Base-by-base conservation (phyloP, 2,329 filamentous ascomycete species). In the Fusarium sp. region DNA sequence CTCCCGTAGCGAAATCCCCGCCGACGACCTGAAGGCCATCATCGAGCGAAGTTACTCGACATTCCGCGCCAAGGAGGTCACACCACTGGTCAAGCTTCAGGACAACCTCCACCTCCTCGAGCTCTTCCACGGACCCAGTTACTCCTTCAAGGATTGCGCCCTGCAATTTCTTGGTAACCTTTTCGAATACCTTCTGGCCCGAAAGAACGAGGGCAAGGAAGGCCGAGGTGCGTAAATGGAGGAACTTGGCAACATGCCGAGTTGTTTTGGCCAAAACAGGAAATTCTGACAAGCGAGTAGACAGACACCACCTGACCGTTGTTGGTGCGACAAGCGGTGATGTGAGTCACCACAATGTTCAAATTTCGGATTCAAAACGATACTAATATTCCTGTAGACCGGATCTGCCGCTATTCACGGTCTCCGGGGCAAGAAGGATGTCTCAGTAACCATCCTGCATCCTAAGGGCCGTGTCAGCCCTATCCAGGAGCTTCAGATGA, bases 401-500 rank as follows among this genome's bases (percentile, higher is more conserved):
- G 96, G 96, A 27, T 98, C 94, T 31, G 96, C 96, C 12, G 96
- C 96, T 74, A 98, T 99, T 77, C 98, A 98, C 80, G 96, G 96
- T 64, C 88, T 99, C 63, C 87, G 95, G 59, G 95, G 95, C 63
- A 98, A 98, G 90, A 95, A 97, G 84, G 96, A 99, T 87, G 94
- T 98, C 17, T 97, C 94, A 0, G 94, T 98, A 62, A 96, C 97
- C 85, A 98, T 99, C 80, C 89, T 98, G 78, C 93, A 96, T 82
- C 96, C 96, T 29, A 94, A 96, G 83, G 96, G 95, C 71, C 93
- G 94, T 75, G 93, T 98, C 71, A 95, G 92, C 81, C 94, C 95
- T 16, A 93, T 98, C 66, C 96, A 98, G 83, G 94, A 98, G 83
- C 93, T 94, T 6, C 96, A 98, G 85, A 98, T 98, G 96, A 98